Base-by-base conservation (phyloP, 176 grass and related monocot genomes). In the Saccharum spontaneum region DNA sequence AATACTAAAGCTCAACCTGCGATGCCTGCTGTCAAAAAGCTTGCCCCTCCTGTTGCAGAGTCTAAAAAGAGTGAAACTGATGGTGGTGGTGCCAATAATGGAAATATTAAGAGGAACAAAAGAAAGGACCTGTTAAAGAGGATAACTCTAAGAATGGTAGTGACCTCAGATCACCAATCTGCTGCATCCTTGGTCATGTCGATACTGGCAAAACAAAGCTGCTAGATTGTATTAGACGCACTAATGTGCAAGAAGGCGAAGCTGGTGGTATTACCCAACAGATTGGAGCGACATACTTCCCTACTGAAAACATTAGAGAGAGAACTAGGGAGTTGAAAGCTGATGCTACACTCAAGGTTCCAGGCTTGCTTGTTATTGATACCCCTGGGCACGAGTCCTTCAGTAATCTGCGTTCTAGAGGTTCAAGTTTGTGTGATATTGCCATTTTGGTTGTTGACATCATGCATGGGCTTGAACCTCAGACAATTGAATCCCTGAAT, bases 361-460 rank as follows among this genome's bases (percentile, higher is more conserved):
- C 95, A 75, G 95, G 95, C 34, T 86, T 95, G 81, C 90, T 98
- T 88, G 95, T 98, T 73, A 98, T 98, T 83, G 95, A 98, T 84
- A 98, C 95, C 68, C 95, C 95, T 52, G 95, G 95, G 10, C 95
- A 98, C 1, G 93, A 98, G 77, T 95, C 92, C 2, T 98, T 98
- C 74, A 89, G 86, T 84, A 95, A 98, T 88, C 86, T 98, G 76
- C 93, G 95, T 49, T 98, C 92, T 82, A 95, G 93, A 91, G 95
- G 95, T 90, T 98, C 95, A 86, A 95, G 93, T 76, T 90, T 98
- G 73, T 98, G 95, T 60, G 93, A 98, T 82, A 93, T 98, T 77
- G 95, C 95, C 84, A 92, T 98, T 90, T 88, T 98, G 85, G 95
- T 95, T 60, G 95, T 98, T 77, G 95, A 98, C 84, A 95, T 98